These are phyloP conservation scores for Lycium barbarum DNA, from an alignment of 257 asterid species.

Conservation along the genomic window DNA sequence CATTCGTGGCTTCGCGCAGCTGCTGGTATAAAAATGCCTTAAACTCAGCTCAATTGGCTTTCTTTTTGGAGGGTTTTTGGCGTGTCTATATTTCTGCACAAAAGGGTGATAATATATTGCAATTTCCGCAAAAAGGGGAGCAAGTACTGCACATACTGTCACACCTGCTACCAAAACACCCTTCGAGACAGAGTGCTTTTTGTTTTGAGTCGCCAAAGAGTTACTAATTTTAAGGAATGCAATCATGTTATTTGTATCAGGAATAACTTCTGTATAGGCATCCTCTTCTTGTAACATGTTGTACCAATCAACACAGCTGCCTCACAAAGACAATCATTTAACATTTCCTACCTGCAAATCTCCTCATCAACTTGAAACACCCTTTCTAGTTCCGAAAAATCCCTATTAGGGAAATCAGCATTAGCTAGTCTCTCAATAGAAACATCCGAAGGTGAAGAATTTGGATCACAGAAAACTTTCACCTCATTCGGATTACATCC, in stretches of 20 bases:
- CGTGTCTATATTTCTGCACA: background rate
- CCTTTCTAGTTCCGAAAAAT: constrained; percentile 14
- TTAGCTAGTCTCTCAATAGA: background rate
- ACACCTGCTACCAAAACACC: constrained; percentile 19
- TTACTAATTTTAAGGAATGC: constrained; percentile 28
- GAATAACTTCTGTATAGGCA: constrained; percentile 24
- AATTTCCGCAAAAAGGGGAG: constrained; percentile 1
- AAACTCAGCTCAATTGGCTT: constrained; percentile 20
- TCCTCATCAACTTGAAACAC: constrained; percentile 16
- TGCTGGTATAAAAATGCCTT: constrained; percentile 37
- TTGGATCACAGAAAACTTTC: constrained; percentile 23
- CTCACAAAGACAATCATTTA: constrained; percentile 33
- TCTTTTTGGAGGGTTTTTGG: background rate
- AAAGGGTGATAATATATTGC: constrained; percentile 14
- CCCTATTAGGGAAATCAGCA: constrained; percentile 5
- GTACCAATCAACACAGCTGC: constrained; percentile 17
- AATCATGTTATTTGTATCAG: background rate
- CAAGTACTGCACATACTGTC: constrained; percentile 17
- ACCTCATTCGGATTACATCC: background rate
- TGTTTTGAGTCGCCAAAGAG: background rate
- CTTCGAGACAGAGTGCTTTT: background rate
- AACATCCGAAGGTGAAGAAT: constrained; percentile 14
- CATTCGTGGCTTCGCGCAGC: constrained; percentile 55
- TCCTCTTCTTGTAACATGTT: constrained; percentile 32
- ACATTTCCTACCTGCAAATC: constrained; percentile 21